A percentile compares a stretch with the other conserved stretches of the same genome.
phyloP scores from a whole-genome alignment of 352 stramenopile species.

The Pythium folliculosum region DNA sequence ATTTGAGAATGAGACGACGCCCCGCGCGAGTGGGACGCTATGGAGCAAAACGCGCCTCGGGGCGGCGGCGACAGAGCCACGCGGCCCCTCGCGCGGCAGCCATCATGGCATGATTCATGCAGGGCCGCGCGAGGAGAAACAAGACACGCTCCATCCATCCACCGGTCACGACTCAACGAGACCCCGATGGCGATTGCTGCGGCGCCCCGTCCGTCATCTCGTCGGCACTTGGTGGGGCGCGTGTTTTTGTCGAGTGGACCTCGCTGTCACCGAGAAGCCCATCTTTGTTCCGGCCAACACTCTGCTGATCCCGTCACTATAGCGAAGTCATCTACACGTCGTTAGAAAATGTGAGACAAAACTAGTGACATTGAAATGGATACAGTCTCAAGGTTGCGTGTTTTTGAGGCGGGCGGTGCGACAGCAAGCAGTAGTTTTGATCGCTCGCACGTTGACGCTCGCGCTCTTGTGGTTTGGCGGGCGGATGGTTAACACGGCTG shows the following conservation, averaged over 20 bases:
- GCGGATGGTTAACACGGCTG: no score
- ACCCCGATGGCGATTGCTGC: neutral
- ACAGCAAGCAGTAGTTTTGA: neutral
- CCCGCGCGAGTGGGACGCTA: no score
- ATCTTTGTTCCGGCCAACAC: neutral
- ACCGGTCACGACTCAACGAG: neutral
- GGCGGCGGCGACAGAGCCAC: neutral
- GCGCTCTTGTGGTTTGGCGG: no score
- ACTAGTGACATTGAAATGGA: neutral
- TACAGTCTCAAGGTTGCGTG: slow-evolving; percentile 8
- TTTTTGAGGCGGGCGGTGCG: slow-evolving; percentile 35
- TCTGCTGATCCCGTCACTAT: neutral
- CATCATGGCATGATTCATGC: no score
- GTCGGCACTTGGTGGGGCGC: neutral
- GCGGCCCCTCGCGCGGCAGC: neutral
- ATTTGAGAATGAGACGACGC: neutral
- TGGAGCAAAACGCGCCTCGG: no score
- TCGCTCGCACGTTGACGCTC: no score
- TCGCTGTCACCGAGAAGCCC: neutral
- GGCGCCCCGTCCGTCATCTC: neutral
- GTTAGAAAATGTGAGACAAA: neutral
- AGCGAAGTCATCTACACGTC: neutral
- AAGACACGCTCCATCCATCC: neutral
- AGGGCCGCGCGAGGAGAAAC: neutral
- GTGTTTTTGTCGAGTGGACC: neutral